Conservation (phyloP, 2,329 filamentous ascomycete species). For the Hortaea werneckii region DNA sequence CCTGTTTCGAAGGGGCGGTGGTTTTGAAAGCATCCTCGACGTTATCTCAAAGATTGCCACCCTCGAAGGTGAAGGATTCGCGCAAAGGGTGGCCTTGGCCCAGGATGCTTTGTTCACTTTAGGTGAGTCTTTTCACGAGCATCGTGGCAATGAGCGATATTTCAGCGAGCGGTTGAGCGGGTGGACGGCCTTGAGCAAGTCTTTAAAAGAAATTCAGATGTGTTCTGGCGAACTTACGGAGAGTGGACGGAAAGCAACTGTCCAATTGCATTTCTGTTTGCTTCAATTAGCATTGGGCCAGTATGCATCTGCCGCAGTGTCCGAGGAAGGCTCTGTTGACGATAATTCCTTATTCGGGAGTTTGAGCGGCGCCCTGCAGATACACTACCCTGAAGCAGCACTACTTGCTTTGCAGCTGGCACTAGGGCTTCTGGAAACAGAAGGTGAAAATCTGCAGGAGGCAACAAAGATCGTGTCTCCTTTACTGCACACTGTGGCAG, state of each 20-base stretch:
- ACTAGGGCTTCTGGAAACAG: background rate
- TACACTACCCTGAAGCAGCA: background rate
- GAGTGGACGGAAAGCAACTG: background rate
- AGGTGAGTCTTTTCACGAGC: conserved; percentile 62
- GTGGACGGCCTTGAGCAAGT: conserved; percentile 66
- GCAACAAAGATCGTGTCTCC: background rate
- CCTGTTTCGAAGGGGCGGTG: conserved; percentile 21
- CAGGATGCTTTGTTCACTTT: conserved; percentile 42
- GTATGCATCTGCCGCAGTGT: background rate
- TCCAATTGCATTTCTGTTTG: background rate
- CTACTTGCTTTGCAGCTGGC: background rate
- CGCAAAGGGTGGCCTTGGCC: conserved; percentile 1
- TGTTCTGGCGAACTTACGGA: background rate
- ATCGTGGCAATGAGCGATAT: conserved; percentile 79
- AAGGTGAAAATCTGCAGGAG: background rate
- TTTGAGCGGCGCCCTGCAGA: background rate
- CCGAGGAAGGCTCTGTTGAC: background rate
- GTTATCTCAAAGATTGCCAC: background rate
- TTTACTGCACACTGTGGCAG: background rate
- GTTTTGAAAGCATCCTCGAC: conserved; percentile 20
- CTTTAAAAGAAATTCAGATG: conserved; percentile 46
- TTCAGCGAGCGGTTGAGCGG: conserved; percentile 70
- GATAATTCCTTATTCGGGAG: background rate
- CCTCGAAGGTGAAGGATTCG: background rate
- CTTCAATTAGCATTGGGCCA: background rate